phyloP scores from a whole-genome alignment of 176 grass and related monocot genomes.

The Pontederia crassipes region DNA sequence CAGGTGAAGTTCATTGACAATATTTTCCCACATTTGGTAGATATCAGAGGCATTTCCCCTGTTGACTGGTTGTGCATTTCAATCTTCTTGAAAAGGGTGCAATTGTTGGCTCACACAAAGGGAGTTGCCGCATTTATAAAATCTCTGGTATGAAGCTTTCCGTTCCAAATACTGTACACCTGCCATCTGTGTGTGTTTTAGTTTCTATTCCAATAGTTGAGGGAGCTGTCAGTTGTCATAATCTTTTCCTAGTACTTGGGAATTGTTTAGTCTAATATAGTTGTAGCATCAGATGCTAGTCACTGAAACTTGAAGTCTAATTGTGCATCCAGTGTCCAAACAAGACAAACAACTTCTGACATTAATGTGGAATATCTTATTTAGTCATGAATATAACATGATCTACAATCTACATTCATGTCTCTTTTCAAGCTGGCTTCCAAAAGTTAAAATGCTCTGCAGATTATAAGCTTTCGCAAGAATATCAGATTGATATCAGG shows the following conservation, averaged over 20 bases:
- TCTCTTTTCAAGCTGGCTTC: background rate
- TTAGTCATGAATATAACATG: background rate
- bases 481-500: constrained; percentile 60
- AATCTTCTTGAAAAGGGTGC: constrained; percentile 39
- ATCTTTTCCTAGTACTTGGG: no score
- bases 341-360: no score
- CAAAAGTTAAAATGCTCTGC: background rate
- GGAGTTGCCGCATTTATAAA: constrained; percentile 79
- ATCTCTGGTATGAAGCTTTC: constrained; percentile 30
- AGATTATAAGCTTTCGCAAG: constrained; percentile 81
- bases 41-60: background rate
- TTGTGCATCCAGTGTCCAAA: no score
- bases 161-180: background rate
- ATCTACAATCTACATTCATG: no score
- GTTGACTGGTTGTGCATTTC: background rate
- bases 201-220: no score
- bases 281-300: no score
- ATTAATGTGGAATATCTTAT: background rate
- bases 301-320: no score
- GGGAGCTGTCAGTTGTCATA: no score
- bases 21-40: no score
- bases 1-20: constrained; percentile 27
- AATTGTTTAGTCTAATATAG: no score
- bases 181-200: no score
- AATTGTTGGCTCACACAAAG: constrained; percentile 79